Evolutionary conservation across 2,329 filamentous ascomycete species (phyloP).

Genomic region (Monilinia vaccinii-corymbosi): DNA sequence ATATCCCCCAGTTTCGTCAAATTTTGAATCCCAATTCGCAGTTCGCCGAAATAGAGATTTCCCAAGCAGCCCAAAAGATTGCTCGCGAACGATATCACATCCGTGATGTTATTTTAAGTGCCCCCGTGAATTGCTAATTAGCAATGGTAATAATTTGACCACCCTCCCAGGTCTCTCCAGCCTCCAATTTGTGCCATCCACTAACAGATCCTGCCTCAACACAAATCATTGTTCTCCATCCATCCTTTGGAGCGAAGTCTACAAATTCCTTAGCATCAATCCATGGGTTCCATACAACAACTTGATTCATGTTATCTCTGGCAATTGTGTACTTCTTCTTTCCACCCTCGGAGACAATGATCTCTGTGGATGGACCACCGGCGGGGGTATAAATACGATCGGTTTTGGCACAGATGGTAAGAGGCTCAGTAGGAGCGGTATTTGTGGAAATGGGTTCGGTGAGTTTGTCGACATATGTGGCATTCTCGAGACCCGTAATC

Average conservation of each 20-base stretch:
- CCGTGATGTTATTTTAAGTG: neutral
- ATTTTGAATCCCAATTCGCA: neutral
- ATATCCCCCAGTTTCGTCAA: neutral
- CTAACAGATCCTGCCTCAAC: slow-evolving; percentile 82
- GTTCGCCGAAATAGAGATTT: neutral
- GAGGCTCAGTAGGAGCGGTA: slow-evolving; percentile 47
- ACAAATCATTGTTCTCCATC: slow-evolving; percentile 89
- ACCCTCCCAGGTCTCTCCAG: slow-evolving; percentile 59
- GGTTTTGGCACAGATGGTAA: slow-evolving; percentile 69
- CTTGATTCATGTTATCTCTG: slow-evolving; percentile 76
- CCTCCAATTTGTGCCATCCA: slow-evolving; percentile 76
- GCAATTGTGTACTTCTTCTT: slow-evolving; percentile 62
- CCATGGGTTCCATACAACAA: slow-evolving; percentile 98
- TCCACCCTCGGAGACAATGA: slow-evolving; percentile 54
- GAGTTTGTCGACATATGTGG: slow-evolving; percentile 79
- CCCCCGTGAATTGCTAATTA: neutral
- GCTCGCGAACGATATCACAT: neutral
- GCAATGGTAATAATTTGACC: slow-evolving; percentile 28
- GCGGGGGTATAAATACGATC: slow-evolving; percentile 80
- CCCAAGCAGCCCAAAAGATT: neutral
- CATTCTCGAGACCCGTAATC: slow-evolving; percentile 67
- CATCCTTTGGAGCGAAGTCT: slow-evolving; percentile 84
- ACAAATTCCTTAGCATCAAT: slow-evolving; percentile 71
- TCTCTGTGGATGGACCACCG: slow-evolving; percentile 47
- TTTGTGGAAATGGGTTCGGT: slow-evolving; percentile 47